A percentile compares a stretch with the other conserved stretches of the same genome.
Conservation (phyloP, 2,329 filamentous ascomycete genomes). For the Pestalotiopsis sp. region DNA sequence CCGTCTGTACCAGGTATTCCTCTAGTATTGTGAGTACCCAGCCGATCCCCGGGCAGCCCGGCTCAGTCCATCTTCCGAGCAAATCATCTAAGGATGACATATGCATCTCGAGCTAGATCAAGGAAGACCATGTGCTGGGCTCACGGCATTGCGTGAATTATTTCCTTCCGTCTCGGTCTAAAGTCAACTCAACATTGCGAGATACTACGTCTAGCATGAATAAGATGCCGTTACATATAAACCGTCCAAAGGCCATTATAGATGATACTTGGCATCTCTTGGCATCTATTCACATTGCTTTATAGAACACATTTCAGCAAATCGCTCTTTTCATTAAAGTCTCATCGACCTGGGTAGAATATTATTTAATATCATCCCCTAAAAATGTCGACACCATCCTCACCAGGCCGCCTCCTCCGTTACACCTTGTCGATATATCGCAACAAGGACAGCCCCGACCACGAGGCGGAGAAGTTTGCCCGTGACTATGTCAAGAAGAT, state of each 20-base stretch:
- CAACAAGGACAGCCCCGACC: neutral
- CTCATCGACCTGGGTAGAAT: too few relatives aligned
- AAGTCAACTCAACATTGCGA: neutral
- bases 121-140: neutral
- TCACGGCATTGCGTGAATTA: neutral
- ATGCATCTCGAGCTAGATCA: neutral
- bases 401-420: conserved; percentile 7
- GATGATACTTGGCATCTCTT: neutral
- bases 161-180: neutral
- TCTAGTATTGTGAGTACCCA: neutral
- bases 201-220: neutral
- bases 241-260: neutral
- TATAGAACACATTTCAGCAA: too few relatives aligned
- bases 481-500: conserved; percentile 9
- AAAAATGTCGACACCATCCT: neutral
- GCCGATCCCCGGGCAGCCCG: neutral
- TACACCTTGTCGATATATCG: conserved; percentile 9
- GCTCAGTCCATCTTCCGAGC: neutral
- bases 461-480: conserved; percentile 1
- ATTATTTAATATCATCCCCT: neutral
- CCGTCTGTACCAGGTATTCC: neutral
- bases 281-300: neutral
- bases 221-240: neutral
- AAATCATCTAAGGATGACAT: neutral
- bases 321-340: too few relatives aligned